Percentiles rank a stretch among this genome's conserved stretches.
These are phyloP conservation scores for Lathyrus aphaca DNA, from an alignment of 306 rosid species.

Conservation along the genomic window DNA sequence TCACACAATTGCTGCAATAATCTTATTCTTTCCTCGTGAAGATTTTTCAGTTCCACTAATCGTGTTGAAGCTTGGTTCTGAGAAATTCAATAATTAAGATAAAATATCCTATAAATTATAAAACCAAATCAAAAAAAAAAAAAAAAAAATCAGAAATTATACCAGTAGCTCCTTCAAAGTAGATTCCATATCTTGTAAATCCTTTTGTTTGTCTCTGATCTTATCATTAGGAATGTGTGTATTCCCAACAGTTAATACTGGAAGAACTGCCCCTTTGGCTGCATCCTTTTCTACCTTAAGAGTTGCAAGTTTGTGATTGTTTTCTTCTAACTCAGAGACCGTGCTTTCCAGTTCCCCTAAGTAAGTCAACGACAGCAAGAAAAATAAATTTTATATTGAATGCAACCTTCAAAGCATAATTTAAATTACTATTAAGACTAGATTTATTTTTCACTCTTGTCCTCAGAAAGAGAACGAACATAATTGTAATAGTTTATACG, in stretches of 20 bases:
- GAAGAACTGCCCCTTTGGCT: constrained; percentile 74
- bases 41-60: constrained; percentile 62
- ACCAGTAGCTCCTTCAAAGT: constrained; percentile 80
- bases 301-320: constrained; percentile 64
- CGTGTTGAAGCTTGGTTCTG: constrained; percentile 76
- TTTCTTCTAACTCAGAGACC: constrained; percentile 71
- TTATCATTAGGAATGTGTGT: constrained; percentile 63
- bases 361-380: constrained; percentile 45
- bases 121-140: constrained; percentile 13
- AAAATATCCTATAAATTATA: constrained; percentile 15
- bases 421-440: constrained; percentile 20
- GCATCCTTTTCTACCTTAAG: constrained; percentile 77
- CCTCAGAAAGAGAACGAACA: not conserved
- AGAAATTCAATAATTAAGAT: constrained; percentile 42
- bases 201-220: constrained; percentile 80
- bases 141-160: constrained; percentile 35
- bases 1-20: constrained; percentile 72
- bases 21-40: constrained; percentile 80
- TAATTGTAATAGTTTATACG: not conserved
- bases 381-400: constrained; percentile 20
- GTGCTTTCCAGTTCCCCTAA: constrained; percentile 74
- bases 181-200: constrained; percentile 86
- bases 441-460: not conserved
- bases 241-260: constrained; percentile 65
- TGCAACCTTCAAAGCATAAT: constrained; percentile 31